Percentiles rank a stretch among this genome's conserved stretches.
Conservation (phyloP, 306 rosid genomes). For the Clitoria ternatea region DNA sequence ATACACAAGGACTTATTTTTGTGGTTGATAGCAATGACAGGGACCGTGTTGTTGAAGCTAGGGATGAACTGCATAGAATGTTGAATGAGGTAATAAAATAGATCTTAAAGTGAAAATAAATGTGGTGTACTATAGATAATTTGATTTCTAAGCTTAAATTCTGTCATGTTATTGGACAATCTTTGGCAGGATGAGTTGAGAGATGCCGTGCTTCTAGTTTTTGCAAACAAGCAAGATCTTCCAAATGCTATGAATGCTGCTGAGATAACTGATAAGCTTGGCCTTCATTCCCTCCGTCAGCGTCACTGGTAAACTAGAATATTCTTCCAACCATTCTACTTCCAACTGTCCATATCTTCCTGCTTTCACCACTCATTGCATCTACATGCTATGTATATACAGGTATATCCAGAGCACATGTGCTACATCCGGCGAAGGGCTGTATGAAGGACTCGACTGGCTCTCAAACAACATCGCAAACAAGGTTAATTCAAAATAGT, state of each 20-base stretch:
- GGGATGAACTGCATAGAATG: slow-evolving; percentile 91
- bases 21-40: slow-evolving; percentile 93
- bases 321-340: not conserved
- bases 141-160: not conserved
- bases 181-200: slow-evolving; percentile 73
- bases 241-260: slow-evolving; percentile 96
- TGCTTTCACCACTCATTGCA: not conserved
- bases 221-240: slow-evolving; percentile 92
- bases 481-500: slow-evolving; percentile 43
- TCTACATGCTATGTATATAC: slow-evolving; percentile 11
- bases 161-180: not conserved
- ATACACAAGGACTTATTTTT: slow-evolving; percentile 58
- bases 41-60: slow-evolving; percentile 84
- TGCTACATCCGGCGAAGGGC: slow-evolving; percentile 89
- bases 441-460: slow-evolving; percentile 95
- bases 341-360: not conserved
- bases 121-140: not conserved
- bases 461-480: slow-evolving; percentile 86
- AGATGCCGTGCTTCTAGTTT: slow-evolving; percentile 82
- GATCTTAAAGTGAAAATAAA: not conserved
- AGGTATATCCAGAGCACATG: slow-evolving; percentile 97
- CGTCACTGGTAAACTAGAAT: slow-evolving; percentile 63
- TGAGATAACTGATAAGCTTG: slow-evolving; percentile 85
- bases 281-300: slow-evolving; percentile 89
- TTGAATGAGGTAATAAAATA: slow-evolving; percentile 58